Percentiles rank a stretch among this genome's conserved stretches.
Conservation (phyloP, 2,329 filamentous ascomycete genomes). For the Hymenoscyphus albidus region DNA sequence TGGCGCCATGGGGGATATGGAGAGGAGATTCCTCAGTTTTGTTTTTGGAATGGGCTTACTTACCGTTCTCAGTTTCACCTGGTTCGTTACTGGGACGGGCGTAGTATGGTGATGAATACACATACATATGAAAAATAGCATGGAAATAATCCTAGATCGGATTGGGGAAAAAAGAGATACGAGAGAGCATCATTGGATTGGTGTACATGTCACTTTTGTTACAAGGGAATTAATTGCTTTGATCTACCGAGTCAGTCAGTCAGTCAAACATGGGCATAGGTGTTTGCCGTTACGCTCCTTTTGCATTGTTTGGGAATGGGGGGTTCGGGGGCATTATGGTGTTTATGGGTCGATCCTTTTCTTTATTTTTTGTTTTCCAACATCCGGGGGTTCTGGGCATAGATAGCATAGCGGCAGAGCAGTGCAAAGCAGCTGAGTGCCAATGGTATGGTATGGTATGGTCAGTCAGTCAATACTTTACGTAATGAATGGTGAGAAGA, state of each 20-base stretch:
- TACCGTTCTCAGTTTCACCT: conserved; percentile 59
- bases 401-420: conserved; percentile 17
- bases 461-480: background rate
- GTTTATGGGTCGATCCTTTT: conserved; percentile 9
- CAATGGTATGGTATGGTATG: background rate
- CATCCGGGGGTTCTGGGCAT: conserved; percentile 18
- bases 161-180: background rate
- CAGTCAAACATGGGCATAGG: background rate
- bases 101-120: conserved; percentile 31
- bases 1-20: conserved; percentile 45
- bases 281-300: conserved; percentile 19
- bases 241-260: no score
- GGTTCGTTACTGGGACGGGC: conserved; percentile 53
- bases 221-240: background rate
- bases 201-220: conserved; percentile 9
- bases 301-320: conserved; percentile 8
- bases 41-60: conserved; percentile 51
- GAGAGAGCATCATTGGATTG: conserved; percentile 8
- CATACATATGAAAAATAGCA: background rate
- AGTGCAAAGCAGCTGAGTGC: no score
- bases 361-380: background rate
- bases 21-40: conserved; percentile 47
- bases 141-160: background rate
- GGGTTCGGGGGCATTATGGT: conserved; percentile 21
- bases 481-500: conserved; percentile 11